Evolutionary conservation across 1,284 basidiomycete species (phyloP).

Genomic region (Leccinum griseonigrum): DNA sequence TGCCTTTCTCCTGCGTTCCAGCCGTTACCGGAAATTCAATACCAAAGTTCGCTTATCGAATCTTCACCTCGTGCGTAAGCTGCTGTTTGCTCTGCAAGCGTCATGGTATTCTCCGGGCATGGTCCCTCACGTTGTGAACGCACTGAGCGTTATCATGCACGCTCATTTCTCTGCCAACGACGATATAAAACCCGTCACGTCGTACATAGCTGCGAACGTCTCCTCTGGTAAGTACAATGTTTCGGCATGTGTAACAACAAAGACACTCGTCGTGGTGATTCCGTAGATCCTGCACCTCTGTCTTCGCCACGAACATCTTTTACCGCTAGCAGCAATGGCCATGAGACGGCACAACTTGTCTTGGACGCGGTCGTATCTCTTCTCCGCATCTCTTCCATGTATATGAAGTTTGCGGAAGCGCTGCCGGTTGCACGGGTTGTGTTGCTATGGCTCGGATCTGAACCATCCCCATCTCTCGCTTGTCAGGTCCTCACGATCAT

Average conservation of each 20-base stretch:
- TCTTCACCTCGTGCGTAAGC: conserved; percentile 68
- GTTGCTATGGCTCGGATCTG: conserved; percentile 69
- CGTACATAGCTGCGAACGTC: conserved; percentile 83
- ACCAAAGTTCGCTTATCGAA: conserved; percentile 66
- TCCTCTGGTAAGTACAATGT: conserved; percentile 53
- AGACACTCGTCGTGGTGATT: background rate
- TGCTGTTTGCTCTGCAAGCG: conserved; percentile 80
- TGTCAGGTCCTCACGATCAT: conserved; percentile 61
- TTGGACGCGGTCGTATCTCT: conserved; percentile 58
- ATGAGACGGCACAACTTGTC: conserved; percentile 59
- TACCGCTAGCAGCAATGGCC: background rate
- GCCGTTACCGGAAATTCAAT: conserved; percentile 76
- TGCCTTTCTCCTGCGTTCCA: conserved; percentile 64
- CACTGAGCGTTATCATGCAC: conserved; percentile 55
- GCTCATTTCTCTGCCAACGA: conserved; percentile 68
- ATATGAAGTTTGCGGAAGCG: conserved; percentile 61
- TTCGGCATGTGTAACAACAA: background rate
- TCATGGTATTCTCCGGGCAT: conserved; percentile 64
- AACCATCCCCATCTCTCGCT: conserved; percentile 58
- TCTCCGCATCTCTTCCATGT: conserved; percentile 50
- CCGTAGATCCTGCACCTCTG: conserved; percentile 11
- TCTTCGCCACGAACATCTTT: conserved; percentile 52
- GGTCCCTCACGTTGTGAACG: conserved; percentile 56
- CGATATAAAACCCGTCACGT: conserved; percentile 80
- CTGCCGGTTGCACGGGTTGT: conserved; percentile 74